Evolutionary conservation across 169 alveolate species (phyloP).

Genomic region (Babesia gibsoni): DNA sequence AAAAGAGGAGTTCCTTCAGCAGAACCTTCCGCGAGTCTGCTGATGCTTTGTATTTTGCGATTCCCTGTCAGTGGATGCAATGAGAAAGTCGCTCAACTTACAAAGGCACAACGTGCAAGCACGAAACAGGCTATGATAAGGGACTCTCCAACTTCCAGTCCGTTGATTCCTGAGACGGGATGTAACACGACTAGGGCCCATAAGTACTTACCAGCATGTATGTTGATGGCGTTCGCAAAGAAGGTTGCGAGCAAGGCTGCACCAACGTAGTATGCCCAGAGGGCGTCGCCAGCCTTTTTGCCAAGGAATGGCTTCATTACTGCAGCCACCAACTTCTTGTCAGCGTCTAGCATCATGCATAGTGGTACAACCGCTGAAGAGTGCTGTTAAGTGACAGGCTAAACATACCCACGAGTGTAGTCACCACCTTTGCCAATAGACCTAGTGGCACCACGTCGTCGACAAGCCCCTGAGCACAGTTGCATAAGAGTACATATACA

Average conservation of each 20-base stretch:
- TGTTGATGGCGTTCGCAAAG: slow-evolving; percentile 90
- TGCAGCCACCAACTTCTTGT: neutral
- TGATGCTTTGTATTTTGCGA: neutral
- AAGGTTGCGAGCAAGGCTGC: slow-evolving; percentile 55
- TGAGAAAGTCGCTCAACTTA: too few species aligned
- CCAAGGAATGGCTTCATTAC: neutral
- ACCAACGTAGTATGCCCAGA: neutral
- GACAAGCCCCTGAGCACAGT: slow-evolving; percentile 29
- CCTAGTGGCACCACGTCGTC: slow-evolving; percentile 49
- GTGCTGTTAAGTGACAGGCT: neutral
- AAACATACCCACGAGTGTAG: slow-evolving; percentile 43
- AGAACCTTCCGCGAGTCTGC: neutral
- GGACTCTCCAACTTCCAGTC: slow-evolving; percentile 91
- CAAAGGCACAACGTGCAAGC: slow-evolving; percentile 32
- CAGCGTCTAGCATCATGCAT: slow-evolving; percentile 19
- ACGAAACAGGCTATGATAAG: slow-evolving; percentile 70
- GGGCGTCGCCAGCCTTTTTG: neutral
- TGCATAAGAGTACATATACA: neutral
- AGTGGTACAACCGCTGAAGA: slow-evolving; percentile 32
- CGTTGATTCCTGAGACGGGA: slow-evolving; percentile 91
- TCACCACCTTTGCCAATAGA: slow-evolving; percentile 12
- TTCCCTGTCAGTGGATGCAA: slow-evolving; percentile 24
- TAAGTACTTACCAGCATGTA: slow-evolving; percentile 79
- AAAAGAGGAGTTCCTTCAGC: slow-evolving; percentile 3
- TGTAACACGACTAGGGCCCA: too few species aligned